Evolutionary conservation across 108 stramenopile species (phyloP).

Genomic region (Tribonema minus): DNA sequence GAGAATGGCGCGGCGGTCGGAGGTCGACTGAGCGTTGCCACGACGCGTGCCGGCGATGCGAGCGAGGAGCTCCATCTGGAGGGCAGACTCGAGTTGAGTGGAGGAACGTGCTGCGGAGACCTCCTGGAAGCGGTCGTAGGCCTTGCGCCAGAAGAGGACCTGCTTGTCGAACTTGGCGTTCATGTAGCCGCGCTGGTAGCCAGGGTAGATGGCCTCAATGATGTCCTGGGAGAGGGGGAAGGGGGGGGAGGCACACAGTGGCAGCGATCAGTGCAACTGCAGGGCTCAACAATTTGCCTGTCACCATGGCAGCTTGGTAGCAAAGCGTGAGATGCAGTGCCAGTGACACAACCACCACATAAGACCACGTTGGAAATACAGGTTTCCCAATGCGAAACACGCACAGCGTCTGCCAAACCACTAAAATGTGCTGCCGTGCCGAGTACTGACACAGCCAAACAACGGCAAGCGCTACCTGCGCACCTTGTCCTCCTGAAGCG

Average conservation of each 20-base stretch:
- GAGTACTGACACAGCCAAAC: too few species aligned
- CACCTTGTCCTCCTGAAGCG: conserved; percentile 39
- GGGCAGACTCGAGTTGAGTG: conserved; percentile 20
- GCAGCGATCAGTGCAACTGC: too few species aligned
- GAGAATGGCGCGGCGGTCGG: conserved; percentile 28
- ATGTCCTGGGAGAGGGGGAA: conserved; percentile 6
- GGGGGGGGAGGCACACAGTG: too few species aligned
- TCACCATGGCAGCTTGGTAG: too few species aligned
- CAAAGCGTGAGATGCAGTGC: too few species aligned
- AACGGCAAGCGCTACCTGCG: too few species aligned
- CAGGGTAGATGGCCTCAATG: conserved; percentile 32
- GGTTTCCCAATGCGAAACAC: too few species aligned
- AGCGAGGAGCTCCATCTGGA: conserved; percentile 34
- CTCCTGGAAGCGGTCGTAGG: conserved; percentile 4
- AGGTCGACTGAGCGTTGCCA: conserved; percentile 1
- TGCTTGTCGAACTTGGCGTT: conserved; percentile 29
- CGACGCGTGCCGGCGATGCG: conserved; percentile 20
- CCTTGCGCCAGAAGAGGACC: conserved; percentile 25
- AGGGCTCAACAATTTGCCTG: not conserved
- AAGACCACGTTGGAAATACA: too few species aligned
- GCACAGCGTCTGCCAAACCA: too few species aligned
- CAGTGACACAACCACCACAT: too few species aligned
- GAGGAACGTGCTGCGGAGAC: conserved; percentile 4
- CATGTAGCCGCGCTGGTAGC: conserved; percentile 35
- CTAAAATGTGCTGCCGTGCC: too few species aligned